phyloP scores from a whole-genome alignment of 2,329 filamentous ascomycete species.

The Paracoccidioides brasiliensis region DNA sequence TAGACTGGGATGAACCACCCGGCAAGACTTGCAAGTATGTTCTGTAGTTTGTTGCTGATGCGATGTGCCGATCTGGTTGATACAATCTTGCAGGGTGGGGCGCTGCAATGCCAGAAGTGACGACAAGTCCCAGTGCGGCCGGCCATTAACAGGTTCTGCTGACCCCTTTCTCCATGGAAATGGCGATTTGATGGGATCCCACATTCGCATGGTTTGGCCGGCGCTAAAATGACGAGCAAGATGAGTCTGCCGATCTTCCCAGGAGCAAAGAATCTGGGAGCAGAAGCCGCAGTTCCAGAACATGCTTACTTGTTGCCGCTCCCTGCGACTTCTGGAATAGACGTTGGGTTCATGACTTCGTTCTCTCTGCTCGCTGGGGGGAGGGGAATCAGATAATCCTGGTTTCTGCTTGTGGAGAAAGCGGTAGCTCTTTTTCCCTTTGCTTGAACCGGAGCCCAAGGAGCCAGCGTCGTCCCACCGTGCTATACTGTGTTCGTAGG shows the following conservation, averaged over 20 bases:
- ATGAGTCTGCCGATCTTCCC: conserved; percentile 7
- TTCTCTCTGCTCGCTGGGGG: neutral
- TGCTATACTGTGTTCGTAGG: neutral
- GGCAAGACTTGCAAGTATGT: neutral
- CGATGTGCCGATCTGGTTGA: neutral
- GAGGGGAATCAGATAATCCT: neutral
- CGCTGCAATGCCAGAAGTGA: neutral
- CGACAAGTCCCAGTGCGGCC: neutral
- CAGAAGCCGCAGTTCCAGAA: conserved; percentile 10
- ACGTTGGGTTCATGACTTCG: neutral
- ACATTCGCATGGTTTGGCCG: conserved; percentile 1
- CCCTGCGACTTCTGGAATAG: neutral
- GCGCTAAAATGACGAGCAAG: neutral
- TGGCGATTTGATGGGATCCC: conserved; percentile 2
- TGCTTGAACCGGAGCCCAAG: neutral
- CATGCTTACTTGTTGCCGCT: neutral
- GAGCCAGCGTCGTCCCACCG: neutral
- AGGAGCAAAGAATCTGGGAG: neutral
- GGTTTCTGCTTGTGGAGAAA: neutral
- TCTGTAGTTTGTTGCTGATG: neutral
- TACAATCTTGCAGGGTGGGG: neutral
- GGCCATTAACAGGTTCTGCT: neutral
- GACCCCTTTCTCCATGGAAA: neutral
- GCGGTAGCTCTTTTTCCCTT: neutral
- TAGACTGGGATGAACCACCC: neutral